These are phyloP conservation scores for Thermomucor indicae-seudaticae DNA, from an alignment of 371 early-diverging fungal species.

Conservation along the genomic window DNA sequence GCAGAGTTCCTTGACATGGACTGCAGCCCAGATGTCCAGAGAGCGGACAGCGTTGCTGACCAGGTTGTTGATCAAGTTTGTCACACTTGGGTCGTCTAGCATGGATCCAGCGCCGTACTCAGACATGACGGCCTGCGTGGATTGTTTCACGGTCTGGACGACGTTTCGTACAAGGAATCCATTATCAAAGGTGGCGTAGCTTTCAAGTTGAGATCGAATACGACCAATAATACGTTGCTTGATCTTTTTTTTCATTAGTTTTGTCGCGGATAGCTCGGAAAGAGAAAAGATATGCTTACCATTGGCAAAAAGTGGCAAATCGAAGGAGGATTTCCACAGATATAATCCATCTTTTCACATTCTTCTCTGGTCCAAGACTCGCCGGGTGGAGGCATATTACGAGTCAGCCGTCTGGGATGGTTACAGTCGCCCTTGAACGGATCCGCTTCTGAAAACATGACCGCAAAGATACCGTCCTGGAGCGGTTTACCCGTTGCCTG, in stretches of 20 bases:
- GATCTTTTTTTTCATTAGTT: constrained; percentile 12
- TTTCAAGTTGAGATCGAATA: constrained; percentile 22
- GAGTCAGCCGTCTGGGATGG: constrained; percentile 41
- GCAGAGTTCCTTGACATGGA: constrained; percentile 35
- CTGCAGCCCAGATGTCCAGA: constrained; percentile 28
- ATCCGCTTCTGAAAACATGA: constrained; percentile 54
- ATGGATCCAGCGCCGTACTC: constrained; percentile 35
- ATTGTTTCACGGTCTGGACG: constrained; percentile 21
- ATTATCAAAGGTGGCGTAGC: constrained; percentile 27
- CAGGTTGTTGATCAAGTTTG: constrained; percentile 21
- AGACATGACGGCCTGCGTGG: constrained; percentile 22
- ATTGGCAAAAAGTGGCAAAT: constrained; percentile 54
- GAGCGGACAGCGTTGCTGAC: constrained; percentile 20
- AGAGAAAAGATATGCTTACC: constrained; percentile 9
- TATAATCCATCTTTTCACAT: constrained; percentile 58
- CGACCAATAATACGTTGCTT: constrained; percentile 38
- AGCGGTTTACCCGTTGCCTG: constrained; percentile 20
- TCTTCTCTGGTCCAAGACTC: constrained; percentile 56
- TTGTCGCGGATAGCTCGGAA: not conserved
- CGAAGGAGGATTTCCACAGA: constrained; percentile 68
- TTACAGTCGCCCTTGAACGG: constrained; percentile 67
- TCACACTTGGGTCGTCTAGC: constrained; percentile 21
- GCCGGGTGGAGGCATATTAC: constrained; percentile 51
- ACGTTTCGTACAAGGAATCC: constrained; percentile 31
- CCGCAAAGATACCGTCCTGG: constrained; percentile 40